Base-by-base conservation (phyloP, 2,329 filamentous ascomycete genomes). In the Thielaviopsis euricoi region DNA sequence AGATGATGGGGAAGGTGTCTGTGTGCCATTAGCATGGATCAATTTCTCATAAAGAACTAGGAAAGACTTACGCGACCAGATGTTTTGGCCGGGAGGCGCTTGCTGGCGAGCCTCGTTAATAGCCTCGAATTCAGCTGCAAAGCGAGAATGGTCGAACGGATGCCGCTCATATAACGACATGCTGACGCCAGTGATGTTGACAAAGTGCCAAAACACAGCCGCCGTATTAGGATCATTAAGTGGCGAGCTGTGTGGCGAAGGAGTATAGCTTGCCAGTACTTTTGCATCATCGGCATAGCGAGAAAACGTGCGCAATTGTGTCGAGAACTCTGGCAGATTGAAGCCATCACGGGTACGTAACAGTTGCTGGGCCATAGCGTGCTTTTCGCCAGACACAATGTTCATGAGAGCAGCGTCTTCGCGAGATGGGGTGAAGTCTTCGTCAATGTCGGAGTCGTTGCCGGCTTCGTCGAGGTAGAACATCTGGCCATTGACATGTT, bases 81-180 rank as follows among this genome's bases (percentile, higher is more conserved):
- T 76, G 61, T 82, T 79, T 64, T 83, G 81, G 53, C 86, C 79
- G 9, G 81, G 76, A 54, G 76, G 76, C 2, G 83, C 79, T 33
- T 60, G 50, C 26, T 54, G 40, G 10, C 58, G 58, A 19, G 55
- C 52, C 12, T 54, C 21, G 15, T 52, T 46, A 25, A 60, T 57
- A 1, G 86, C 76, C 0, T 79, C 73, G 10, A 74, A 73, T 52
- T 83, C 83, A 29, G 86, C 76, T 6, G 64, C 65, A 52, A 66
- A 66, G 26, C 83, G 77, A 0, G 81, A 78, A 1, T 87, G 79
- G 65, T 91, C 87, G 58, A 83, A 78, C 2, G 87, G 83, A 67
- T 90, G 83, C 56, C 91, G 79, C 69, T 97, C 90, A 67, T 88
- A 95, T 26, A 95, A 78, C 1, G 90, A 95, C 66, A 97, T 80